Conservation (phyloP, 495 filamentous ascomycete genomes). For the Clavariopsis aquatica region DNA sequence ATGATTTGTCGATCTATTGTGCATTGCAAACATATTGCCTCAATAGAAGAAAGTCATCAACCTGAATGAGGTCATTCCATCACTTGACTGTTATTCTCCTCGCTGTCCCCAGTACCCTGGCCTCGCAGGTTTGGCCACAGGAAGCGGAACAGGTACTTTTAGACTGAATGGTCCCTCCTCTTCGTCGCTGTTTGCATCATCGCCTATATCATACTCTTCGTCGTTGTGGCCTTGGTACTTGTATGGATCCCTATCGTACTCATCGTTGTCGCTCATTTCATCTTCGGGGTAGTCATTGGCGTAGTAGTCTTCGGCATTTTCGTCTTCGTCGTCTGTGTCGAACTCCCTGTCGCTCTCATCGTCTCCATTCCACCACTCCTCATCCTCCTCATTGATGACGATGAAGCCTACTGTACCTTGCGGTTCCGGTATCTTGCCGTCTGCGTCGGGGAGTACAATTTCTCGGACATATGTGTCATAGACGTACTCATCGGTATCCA, state of each 20-base stretch:
- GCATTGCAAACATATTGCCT: no score
- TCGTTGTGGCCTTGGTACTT: constrained; percentile 56
- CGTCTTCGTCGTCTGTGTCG: constrained; percentile 35
- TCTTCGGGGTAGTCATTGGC: constrained; percentile 71
- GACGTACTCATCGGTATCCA: constrained; percentile 56
- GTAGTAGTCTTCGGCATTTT: constrained; percentile 62
- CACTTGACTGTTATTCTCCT: not conserved
- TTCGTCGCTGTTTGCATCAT: constrained; percentile 49
- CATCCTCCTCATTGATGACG: constrained; percentile 60
- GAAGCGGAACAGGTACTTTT: not conserved
- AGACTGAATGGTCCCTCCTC: not conserved
- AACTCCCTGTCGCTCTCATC: constrained; percentile 62
- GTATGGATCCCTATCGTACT: constrained; percentile 55
- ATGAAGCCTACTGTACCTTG: constrained; percentile 55
- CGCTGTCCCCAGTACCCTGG: not conserved
- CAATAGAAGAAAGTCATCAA: not conserved
- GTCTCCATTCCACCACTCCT: constrained; percentile 60
- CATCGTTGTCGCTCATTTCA: constrained; percentile 60
- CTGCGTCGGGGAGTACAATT: constrained; percentile 7
- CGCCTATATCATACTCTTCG: constrained; percentile 54
- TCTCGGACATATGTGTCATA: constrained; percentile 64
- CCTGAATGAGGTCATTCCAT: not conserved
- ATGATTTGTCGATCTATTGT: no score
- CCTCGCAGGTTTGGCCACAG: not conserved
- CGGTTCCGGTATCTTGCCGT: constrained; percentile 6